Base-by-base conservation (phyloP, 495 filamentous ascomycete species). In the Sordaria brevicollis region DNA sequence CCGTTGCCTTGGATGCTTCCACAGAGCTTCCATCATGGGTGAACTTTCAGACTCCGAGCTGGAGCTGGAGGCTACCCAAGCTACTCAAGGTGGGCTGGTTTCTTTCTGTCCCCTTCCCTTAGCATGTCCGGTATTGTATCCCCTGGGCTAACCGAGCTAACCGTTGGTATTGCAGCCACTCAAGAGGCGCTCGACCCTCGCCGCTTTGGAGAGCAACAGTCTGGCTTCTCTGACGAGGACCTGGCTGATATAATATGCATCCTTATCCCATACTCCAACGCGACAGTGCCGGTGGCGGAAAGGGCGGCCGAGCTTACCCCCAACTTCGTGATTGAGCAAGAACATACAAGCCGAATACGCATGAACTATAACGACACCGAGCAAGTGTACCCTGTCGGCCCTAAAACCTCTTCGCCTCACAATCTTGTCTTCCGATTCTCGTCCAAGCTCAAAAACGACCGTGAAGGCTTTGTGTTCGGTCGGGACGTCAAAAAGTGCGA, bases 161-260 rank as follows among this genome's bases (percentile, higher is more conserved):
- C 49, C 49, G 8, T 31, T 33, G 49, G 25, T 21, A 31, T 70
- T 69, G 11, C 84, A 85, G 87, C 89, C 57, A 97, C 95, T 1
- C 93, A 98, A 76, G 89, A 87, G 74, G 87, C 90, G 69, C 80
- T 91, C 68, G 94, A 96, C 78, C 92, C 93, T 43, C 87, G 93
- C 62, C 88, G 93, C 21, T 77, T 89, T 68, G 93, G 92, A 17
- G 82, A 89, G 71, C 89, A 91, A 74, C 89, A 88, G 72, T 94
- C 93, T 25, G 91, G 90, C 33, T 86, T 95, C 13, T 89, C 85
- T 65, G 91, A 93, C 49, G 82, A 92, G 70, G 94, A 97, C 74
- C 85, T 93, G 35, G 84, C 91, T 35, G 94, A 97, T 73, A 92
- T 97, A 71, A 86, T 97, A 66, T 96, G 92, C 79, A 90, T 97